Conservation (phyloP, 306 rosid species). For the Luffa acutangula region DNA sequence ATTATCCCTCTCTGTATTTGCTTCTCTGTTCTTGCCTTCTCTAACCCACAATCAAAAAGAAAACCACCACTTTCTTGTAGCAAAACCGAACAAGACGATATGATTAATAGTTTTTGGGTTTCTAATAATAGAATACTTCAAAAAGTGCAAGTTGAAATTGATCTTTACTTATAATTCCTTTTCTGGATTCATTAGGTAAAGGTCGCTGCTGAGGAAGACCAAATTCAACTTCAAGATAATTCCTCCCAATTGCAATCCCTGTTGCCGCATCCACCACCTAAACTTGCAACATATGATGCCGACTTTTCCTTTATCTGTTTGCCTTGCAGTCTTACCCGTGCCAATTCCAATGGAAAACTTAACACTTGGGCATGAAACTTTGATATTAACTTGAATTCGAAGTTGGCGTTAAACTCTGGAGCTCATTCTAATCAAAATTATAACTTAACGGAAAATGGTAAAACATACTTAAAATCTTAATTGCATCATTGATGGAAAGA, state of each 20-base stretch:
- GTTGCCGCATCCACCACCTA: slow-evolving; percentile 29
- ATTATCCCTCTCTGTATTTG: neutral
- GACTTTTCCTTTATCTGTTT: slow-evolving; percentile 30
- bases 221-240: slow-evolving; percentile 41
- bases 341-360: slow-evolving; percentile 44
- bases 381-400: slow-evolving; percentile 27
- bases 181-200: slow-evolving; percentile 41
- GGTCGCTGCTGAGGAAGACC: slow-evolving; percentile 62
- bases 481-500: too few relatives aligned
- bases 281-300: slow-evolving; percentile 34
- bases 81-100: neutral
- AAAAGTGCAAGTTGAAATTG: neutral
- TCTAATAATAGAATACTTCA: neutral
- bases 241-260: slow-evolving; percentile 33
- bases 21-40: neutral
- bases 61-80: neutral
- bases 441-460: too few relatives aligned
- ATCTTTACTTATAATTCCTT: neutral
- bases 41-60: neutral
- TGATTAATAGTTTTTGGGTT: neutral
- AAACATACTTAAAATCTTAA: too few relatives aligned
- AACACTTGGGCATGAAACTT: slow-evolving; percentile 39
- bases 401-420: slow-evolving; percentile 34
- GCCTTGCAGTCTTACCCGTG: slow-evolving; percentile 25
- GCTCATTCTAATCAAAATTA: too few relatives aligned